A percentile compares a stretch with the other conserved stretches of the same genome.
These are phyloP conservation scores for Cucurbita pepo DNA, from an alignment of 306 rosid species.

Conservation along the genomic window DNA sequence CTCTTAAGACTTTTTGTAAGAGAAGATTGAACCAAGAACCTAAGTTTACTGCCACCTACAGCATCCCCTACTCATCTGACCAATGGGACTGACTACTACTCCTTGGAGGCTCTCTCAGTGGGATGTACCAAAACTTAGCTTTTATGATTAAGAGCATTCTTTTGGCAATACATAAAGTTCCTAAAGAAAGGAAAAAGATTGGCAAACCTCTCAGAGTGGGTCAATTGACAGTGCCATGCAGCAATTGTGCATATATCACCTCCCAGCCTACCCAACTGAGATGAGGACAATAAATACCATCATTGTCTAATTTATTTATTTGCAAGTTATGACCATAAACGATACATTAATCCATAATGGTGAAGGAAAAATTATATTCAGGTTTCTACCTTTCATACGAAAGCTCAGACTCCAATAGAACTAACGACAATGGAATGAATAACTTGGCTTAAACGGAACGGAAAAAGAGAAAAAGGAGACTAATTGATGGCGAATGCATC, in stretches of 20 bases:
- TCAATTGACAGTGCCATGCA: not conserved
- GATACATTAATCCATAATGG: no score
- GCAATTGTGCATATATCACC: not conserved
- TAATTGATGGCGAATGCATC: not conserved
- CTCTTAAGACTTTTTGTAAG: not conserved
- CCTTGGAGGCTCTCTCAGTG: not conserved
- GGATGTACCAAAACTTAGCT: not conserved
- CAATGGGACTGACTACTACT: not conserved
- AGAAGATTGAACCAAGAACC: not conserved
- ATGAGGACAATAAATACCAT: not conserved
- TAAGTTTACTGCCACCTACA: not conserved
- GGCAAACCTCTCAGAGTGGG: not conserved
- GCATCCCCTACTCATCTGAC: not conserved
- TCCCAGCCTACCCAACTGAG: not conserved
- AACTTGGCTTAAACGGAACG: not conserved
- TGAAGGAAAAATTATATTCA: not conserved
- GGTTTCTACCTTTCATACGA: not conserved
- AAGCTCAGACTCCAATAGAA: not conserved
- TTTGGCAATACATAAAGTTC: not conserved
- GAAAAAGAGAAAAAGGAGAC: not conserved
- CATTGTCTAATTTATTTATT: not conserved
- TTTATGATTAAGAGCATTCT: not conserved
- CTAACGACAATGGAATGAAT: not conserved
- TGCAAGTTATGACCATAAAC: not conserved
- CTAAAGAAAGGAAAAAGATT: not conserved